phyloP scores from a whole-genome alignment of 805 yeast species.

The Pichia nanzhaoensis region DNA sequence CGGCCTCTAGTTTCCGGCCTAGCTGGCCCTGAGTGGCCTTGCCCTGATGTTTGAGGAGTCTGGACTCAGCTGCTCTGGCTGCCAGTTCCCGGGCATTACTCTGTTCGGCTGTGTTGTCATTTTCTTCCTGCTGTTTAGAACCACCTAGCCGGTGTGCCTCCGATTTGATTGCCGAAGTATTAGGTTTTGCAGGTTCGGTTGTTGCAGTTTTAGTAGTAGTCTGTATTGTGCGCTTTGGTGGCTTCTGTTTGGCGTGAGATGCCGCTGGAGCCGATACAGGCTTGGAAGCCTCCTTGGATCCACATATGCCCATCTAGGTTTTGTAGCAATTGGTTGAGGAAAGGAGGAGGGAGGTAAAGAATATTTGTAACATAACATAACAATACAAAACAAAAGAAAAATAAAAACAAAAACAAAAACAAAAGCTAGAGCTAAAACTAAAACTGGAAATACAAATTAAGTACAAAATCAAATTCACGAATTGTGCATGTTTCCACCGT shows the following conservation, averaged over 20 bases:
- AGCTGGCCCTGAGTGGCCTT: constrained; percentile 21
- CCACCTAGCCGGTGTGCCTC: constrained; percentile 8
- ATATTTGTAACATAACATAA: too few relatives aligned
- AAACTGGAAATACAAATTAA: neutral
- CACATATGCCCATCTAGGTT: constrained; percentile 23
- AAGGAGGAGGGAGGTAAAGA: too few relatives aligned
- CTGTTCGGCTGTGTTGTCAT: neutral
- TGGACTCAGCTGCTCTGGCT: constrained; percentile 25
- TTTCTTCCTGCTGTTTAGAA: neutral
- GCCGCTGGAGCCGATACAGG: neutral
- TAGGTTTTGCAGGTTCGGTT: too few relatives aligned
- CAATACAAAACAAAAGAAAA: neutral
- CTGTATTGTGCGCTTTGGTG: neutral
- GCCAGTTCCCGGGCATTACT: constrained; percentile 23
- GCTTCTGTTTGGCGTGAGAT: neutral
- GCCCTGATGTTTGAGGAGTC: constrained; percentile 15
- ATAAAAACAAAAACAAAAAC: neutral
- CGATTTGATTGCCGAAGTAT: constrained; percentile 3
- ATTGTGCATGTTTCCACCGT: constrained; percentile 5
- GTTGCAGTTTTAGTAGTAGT: too few relatives aligned
- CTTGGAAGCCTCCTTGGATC: constrained; percentile 19
- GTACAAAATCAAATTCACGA: constrained; percentile 1
- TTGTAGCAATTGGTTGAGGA: neutral
- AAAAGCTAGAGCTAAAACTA: neutral
- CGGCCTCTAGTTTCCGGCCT: constrained; percentile 22